Evolutionary conservation across 2,329 filamentous ascomycete species (phyloP), one percentile per base, ranked within the genome.

Genomic region (Madurella mycetomatis): DNA sequence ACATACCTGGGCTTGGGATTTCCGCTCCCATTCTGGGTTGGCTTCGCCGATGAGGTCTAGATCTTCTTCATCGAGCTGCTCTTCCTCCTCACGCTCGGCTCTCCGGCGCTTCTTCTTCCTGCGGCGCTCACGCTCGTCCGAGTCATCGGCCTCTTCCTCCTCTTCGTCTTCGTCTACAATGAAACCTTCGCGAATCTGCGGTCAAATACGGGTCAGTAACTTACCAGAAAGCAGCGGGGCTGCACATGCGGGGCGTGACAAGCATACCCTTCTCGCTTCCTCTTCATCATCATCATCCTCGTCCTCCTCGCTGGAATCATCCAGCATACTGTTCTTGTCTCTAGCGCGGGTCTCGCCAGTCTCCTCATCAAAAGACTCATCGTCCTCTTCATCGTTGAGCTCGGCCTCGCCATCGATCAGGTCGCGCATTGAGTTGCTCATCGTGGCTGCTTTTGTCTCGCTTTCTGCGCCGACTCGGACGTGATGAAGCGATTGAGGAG

Each of bases 31-130:
- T 59, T 85, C 87, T 1, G 86, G 85, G 60, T 86, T 84, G 60
- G 86, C 85, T 68, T 95, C 88, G 49, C 91, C 92, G 63, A 99
- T 96, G 53, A 99, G 79, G 68, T 97, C 94, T 54, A 99, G 73
- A 77, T 99, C 94, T 70, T 99, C 94, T 62, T 96, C 92, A 64
- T 97, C 94, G 9, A 99, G 82, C 56, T 90, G 88, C 57, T 92
- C 91, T 67, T 95, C 90, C 59, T 90, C 85, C 66, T 90, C 88
- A 53, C 88, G 86, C 67, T 95, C 88, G 47, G 80, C 75, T 55
- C 83, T 76, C 65, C 90, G 85, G 62, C 90, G 86, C 76, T 94
- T 95, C 71, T 84, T 83, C 67, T 85, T 84, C 70, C 87, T 87
- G 60, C 82, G 76, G 39, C 83, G 80, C 59, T 66, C 74, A 56